Base-by-base conservation (phyloP, 306 rosid species). In the Pterocarpus macrocarpus region DNA sequence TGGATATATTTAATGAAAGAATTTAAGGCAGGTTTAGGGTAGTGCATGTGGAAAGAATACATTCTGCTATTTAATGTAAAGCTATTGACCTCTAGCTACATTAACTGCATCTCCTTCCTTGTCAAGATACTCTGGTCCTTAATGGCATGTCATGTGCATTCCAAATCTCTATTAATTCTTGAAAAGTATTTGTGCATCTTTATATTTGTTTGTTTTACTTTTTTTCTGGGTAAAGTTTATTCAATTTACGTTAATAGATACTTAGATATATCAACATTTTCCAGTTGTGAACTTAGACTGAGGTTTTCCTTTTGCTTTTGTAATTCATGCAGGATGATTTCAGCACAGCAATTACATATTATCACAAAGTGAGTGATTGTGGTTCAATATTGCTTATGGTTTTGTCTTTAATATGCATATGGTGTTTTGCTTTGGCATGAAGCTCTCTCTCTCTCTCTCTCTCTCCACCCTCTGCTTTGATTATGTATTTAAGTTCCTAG, bases 331-430 rank as follows among this genome's bases (percentile, higher is more conserved):
- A 95, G 99, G 96, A 95, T 75, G 88, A 95, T 68, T 93, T 82
- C 81, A 78, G 87, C 14, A 83, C 94, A 43, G 96, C 99, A 57
- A 91, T 90, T 64, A 80, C 92, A 14, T 88, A 83, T 85, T 95
- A 91, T 86, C 99, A 93, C 90, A 93, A 90, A 85, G 99, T 91
- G 86, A 87, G 97, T 86, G 56, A 32, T 69, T 34, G 10, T 50
- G 47, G n/a, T 63, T 49, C 47, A 53, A 80, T 71, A 45, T 68
- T 69, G 47, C 64, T 32, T 63, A 44, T 28, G 58, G 64, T 64
- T 43, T 69, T 49, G 11, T 55, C 64, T 78, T 43, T 9, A 47
- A 47, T 3, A 2, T 9, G 13, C 53, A 47, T 47, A 3, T 45
- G 28, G 28, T 22, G 63, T 69, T 41, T 75, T 49, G 12, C 66